Evolutionary conservation across 2,329 filamentous ascomycete species (phyloP).

Genomic region (Penicillium sp.): DNA sequence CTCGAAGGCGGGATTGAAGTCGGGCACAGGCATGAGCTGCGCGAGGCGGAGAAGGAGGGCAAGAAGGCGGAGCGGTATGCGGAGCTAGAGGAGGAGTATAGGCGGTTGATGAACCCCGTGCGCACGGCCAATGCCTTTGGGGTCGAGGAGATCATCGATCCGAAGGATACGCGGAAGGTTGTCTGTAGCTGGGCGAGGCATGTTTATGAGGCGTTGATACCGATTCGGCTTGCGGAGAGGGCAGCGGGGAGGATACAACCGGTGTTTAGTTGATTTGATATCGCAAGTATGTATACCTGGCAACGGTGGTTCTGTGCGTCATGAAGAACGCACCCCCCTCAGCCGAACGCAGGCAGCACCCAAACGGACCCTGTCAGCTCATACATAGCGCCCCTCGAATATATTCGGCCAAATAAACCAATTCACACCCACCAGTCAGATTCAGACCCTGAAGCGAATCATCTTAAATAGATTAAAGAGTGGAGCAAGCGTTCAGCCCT

Average conservation of each 20-base stretch:
- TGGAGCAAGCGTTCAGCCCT: not conserved
- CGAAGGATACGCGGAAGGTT: constrained; percentile 61
- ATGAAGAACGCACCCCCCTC: not conserved
- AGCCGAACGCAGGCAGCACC: not conserved
- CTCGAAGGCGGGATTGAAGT: constrained; percentile 70
- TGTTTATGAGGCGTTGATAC: constrained; percentile 60
- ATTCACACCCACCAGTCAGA: not conserved
- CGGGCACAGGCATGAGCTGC: constrained; percentile 64
- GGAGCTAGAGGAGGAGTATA: constrained; percentile 65
- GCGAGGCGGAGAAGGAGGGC: constrained; percentile 58
- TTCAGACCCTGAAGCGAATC: not conserved
- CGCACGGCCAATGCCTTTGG: constrained; percentile 68
- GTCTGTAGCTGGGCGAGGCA: constrained; percentile 61
- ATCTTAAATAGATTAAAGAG: constrained; percentile 1
- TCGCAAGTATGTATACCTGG: not conserved
- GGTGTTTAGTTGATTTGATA: constrained; percentile 36
- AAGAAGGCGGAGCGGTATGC: constrained; percentile 57
- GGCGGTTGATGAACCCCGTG: constrained; percentile 67
- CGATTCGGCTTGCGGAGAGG: constrained; percentile 52
- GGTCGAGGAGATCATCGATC: constrained; percentile 69
- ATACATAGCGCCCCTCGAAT: not conserved
- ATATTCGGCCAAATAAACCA: not conserved
- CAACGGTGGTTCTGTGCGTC: not conserved
- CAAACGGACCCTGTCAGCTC: not conserved
- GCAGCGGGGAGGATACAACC: constrained; percentile 49